A percentile compares a stretch with the other conserved stretches of the same genome.
These are phyloP conservation scores for Carex pumila DNA, from an alignment of 176 grass and related monocot species.

Conservation along the genomic window DNA sequence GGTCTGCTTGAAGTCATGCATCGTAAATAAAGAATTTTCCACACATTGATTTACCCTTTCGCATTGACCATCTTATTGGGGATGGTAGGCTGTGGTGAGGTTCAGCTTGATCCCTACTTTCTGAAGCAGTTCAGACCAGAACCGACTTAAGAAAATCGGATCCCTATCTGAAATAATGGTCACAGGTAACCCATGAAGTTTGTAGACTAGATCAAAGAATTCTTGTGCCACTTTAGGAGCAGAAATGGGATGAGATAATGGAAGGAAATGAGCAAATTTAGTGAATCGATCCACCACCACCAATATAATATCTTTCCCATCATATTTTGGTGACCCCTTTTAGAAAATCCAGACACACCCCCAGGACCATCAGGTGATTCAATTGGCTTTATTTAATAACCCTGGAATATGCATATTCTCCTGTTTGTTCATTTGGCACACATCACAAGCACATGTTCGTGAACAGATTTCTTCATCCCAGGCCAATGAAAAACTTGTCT, in stretches of 20 bases:
- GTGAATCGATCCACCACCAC: neutral
- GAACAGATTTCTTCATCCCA: neutral
- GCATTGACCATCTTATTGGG: neutral
- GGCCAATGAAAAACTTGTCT: neutral
- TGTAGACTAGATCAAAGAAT: neutral
- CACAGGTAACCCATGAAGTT: neutral
- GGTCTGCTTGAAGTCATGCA: neutral
- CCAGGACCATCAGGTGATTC: neutral
- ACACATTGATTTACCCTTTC: neutral
- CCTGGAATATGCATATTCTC: neutral
- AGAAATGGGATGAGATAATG: neutral
- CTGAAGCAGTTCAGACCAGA: neutral
- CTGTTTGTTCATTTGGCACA: neutral
- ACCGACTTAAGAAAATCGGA: neutral
- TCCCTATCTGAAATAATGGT: neutral
- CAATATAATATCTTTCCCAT: neutral
- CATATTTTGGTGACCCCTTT: neutral
- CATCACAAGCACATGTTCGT: neutral
- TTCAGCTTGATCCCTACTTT: neutral
- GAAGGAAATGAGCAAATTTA: neutral
- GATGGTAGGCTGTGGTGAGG: neutral
- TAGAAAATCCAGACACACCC: neutral
- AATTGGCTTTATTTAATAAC: neutral
- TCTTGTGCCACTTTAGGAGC: neutral
- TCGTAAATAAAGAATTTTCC: neutral